Base-by-base conservation (phyloP, 768 basidiomycete genomes). In the Termitomyces titanicus region DNA sequence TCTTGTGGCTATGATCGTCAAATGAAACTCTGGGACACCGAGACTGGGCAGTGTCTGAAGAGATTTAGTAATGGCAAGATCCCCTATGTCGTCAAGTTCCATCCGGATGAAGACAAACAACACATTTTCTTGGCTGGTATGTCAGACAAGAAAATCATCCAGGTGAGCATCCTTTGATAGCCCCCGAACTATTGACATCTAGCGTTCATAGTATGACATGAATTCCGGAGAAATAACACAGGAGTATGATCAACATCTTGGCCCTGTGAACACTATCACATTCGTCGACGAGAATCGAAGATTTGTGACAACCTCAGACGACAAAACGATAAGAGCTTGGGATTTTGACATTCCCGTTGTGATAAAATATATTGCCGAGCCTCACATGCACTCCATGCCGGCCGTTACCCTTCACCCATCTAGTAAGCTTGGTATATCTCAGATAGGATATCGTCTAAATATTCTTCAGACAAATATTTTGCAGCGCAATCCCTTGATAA, bases 331-430 rank as follows among this genome's bases (percentile, higher is more conserved):
- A 59, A 87, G 97, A 43, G 96, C 94, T 17, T 99, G 97, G 97
- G 97, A 99, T 70, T 98, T 89, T 70, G 97, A 99, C 72, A 98
- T 99, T 59, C 97, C 97, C 5, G 97, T 98, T 34, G 94, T 97
- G 51, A 98, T 99, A 79, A 99, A 99, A 72, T 97, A 98, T 70
- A 98, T 98, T 56, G 96, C 97, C 18, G 97, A 99, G 70, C 97
- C 97, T 3, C 87, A 94, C 67, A 98, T 99, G 97, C 95, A 99
- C 73, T 97, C 94, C 17, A 98, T 99, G 95, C 97, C 97, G 7
- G 92, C 97, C 17, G 95, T 98, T 45, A 95, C 94, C 5, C 72
- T 96, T 25, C 94, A 98, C 70, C 96, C 97, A 22, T 95, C 86
- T 53, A 89, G 96, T 98, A 68, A 54, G 94, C 84, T 38, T 27